Evolutionary conservation across 1,139 yeast genomes (phyloP).

Genomic region (Candida buenavistaensis): DNA sequence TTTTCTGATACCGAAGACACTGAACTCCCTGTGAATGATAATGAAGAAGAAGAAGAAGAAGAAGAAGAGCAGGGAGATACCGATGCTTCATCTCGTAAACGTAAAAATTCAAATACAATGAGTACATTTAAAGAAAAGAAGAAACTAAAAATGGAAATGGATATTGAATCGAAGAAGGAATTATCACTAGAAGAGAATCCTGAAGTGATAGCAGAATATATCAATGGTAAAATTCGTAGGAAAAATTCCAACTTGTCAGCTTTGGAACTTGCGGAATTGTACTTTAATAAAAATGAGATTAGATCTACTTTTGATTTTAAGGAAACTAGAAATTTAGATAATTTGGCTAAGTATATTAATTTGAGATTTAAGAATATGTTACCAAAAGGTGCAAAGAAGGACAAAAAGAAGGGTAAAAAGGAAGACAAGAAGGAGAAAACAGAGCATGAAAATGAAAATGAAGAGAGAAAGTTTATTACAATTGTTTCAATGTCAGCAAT

Average conservation of each 20-base stretch:
- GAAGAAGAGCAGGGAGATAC: slow-evolving; percentile 13
- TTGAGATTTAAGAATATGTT: slow-evolving; percentile 46
- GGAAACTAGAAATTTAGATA: slow-evolving; percentile 47
- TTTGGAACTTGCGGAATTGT: slow-evolving; percentile 61
- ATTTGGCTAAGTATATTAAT: slow-evolving; percentile 46
- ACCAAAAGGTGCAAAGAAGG: slow-evolving; percentile 24
- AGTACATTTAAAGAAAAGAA: slow-evolving; percentile 51
- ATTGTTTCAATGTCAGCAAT: slow-evolving; percentile 68
- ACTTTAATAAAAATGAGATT: slow-evolving; percentile 48
- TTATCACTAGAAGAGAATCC: slow-evolving; percentile 50
- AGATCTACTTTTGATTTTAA: slow-evolving; percentile 52
- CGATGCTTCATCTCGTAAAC: slow-evolving; percentile 8
- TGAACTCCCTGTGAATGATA: slow-evolving; percentile 14
- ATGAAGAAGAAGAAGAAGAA: slow-evolving; percentile 11
- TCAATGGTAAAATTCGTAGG: slow-evolving; percentile 52
- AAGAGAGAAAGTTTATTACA: slow-evolving; percentile 50
- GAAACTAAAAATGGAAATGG: slow-evolving; percentile 58
- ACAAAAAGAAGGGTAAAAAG: slow-evolving; percentile 24
- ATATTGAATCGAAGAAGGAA: slow-evolving; percentile 49
- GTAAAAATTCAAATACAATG: slow-evolving; percentile 18
- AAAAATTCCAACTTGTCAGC: slow-evolving; percentile 58
- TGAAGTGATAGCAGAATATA: slow-evolving; percentile 58
- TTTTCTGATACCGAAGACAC: slow-evolving; percentile 19
- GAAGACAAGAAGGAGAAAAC: slow-evolving; percentile 19
- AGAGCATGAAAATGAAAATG: slow-evolving; percentile 14